Percentiles rank a stretch among this genome's conserved stretches.
These are phyloP conservation scores for Spathaspora boniae DNA, from an alignment of 805 yeast genomes.

Conservation along the genomic window DNA sequence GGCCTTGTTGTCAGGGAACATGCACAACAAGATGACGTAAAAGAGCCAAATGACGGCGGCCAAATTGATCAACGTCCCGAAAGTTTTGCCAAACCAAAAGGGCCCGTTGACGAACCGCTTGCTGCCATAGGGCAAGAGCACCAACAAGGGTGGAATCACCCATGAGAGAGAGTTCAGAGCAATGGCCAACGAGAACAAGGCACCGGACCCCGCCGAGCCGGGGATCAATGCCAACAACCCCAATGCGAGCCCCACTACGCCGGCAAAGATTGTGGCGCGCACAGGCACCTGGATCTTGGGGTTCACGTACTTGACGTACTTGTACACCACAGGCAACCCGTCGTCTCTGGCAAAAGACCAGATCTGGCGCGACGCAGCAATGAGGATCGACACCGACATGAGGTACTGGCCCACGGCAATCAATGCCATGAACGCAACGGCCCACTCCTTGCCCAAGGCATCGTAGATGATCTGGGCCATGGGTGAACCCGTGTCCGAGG, in stretches of 20 bases:
- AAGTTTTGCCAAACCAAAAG: conserved; percentile 51
- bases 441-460: conserved; percentile 62
- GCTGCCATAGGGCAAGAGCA: too few species aligned
- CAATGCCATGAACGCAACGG: conserved; percentile 58
- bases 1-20: conserved; percentile 50
- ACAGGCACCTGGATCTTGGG: conserved; percentile 58
- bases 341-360: conserved; percentile 79
- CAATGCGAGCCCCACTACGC: conserved; percentile 44
- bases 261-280: conserved; percentile 57
- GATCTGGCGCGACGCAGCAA: conserved; percentile 66
- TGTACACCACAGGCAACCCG: conserved; percentile 60
- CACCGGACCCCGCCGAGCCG: conserved; percentile 53
- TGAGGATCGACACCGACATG: conserved; percentile 61
- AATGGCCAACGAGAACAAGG: conserved; percentile 62
- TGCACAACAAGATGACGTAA: conserved; percentile 50
- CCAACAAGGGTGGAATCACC: conserved; percentile 56
- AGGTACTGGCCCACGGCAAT: conserved; percentile 59
- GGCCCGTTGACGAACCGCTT: conserved; percentile 59
- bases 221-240: conserved; percentile 61
- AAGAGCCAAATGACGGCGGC: conserved; percentile 44
- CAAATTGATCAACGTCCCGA: conserved; percentile 43
- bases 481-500: conserved; percentile 52
- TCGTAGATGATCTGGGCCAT: conserved; percentile 64
- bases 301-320: conserved; percentile 54
- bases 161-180: conserved; percentile 59